Percentiles rank a stretch among this genome's conserved stretches.
phyloP scores from a whole-genome alignment of 495 filamentous ascomycete genomes.

The Penicillium manginii region DNA sequence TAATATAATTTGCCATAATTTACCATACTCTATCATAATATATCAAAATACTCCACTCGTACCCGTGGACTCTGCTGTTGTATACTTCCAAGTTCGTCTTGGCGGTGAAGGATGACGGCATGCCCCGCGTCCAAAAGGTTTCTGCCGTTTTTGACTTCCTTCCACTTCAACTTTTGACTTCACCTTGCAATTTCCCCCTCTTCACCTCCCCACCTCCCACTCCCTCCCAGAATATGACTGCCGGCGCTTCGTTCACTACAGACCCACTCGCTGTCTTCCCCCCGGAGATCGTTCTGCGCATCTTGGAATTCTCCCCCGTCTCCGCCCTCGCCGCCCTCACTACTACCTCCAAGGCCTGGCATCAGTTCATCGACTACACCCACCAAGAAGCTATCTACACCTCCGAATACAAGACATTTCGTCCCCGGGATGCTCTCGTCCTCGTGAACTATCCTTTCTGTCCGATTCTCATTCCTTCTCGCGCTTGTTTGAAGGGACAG shows the following conservation, averaged over 20 bases:
- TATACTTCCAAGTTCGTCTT: background rate
- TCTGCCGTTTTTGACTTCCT: background rate
- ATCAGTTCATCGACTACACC: constrained; percentile 45
- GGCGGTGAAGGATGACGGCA: background rate
- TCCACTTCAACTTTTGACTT: background rate
- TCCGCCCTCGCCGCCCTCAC: constrained; percentile 39
- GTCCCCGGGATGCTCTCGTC: constrained; percentile 19
- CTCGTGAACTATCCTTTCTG: constrained; percentile 31
- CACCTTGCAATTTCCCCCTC: background rate
- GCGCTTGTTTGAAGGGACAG: constrained; percentile 26
- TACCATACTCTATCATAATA: too few species aligned
- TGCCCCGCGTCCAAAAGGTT: background rate
- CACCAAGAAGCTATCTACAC: constrained; percentile 46
- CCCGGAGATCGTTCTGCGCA: constrained; percentile 42
- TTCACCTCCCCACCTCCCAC: background rate
- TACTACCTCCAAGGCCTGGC: constrained; percentile 41
- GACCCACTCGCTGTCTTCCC: constrained; percentile 40
- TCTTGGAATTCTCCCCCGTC: constrained; percentile 39
- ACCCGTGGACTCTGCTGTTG: too few species aligned
- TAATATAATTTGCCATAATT: too few species aligned
- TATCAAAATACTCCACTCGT: too few species aligned
- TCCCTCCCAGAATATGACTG: constrained; percentile 19
- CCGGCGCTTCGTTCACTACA: constrained; percentile 3
- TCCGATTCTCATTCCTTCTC: constrained; percentile 24
- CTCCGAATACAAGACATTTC: constrained; percentile 31